These are phyloP conservation scores for Orbilia ellipsospora DNA, from an alignment of 2,329 filamentous ascomycete species.

Conservation along the genomic window DNA sequence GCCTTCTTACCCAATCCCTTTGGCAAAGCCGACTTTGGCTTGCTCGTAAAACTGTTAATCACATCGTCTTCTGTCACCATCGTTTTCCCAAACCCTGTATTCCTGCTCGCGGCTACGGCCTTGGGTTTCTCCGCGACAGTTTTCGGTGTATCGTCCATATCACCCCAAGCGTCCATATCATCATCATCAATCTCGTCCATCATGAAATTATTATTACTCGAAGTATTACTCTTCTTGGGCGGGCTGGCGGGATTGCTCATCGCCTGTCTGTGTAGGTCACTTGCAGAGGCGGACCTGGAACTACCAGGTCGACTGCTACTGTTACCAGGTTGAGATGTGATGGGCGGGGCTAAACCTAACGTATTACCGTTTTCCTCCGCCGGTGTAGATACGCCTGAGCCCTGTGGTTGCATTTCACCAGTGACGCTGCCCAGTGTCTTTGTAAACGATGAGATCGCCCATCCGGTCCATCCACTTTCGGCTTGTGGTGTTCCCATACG, in stretches of 20 bases:
- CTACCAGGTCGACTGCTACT: constrained; percentile 61
- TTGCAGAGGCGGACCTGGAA: constrained; percentile 62
- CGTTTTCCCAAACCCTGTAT: constrained; percentile 60
- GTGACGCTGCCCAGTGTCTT: constrained; percentile 88
- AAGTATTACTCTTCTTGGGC: constrained; percentile 61
- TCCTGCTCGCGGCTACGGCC: constrained; percentile 65
- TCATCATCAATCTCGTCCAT: constrained; percentile 71
- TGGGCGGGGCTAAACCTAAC: constrained; percentile 63
- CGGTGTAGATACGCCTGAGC: constrained; percentile 66
- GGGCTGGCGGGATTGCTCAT: constrained; percentile 65
- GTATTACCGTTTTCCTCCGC: constrained; percentile 64
- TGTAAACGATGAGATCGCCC: constrained; percentile 98
- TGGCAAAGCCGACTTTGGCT: constrained; percentile 80
- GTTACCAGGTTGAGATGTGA: constrained; percentile 61
- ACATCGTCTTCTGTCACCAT: constrained; percentile 80
- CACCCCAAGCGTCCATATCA: constrained; percentile 80
- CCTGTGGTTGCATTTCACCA: constrained; percentile 78
- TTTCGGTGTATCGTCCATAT: constrained; percentile 66
- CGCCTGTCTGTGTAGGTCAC: constrained; percentile 71
- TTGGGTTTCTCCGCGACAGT: constrained; percentile 68
- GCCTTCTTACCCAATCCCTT: constrained; percentile 80
- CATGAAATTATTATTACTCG: constrained; percentile 61
- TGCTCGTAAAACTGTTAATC: constrained; percentile 92
- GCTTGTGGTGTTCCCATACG: constrained; percentile 83
- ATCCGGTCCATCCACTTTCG: constrained; percentile 84